phyloP scores from a whole-genome alignment of 1,284 basidiomycete genomes.

The Trichosporon sp. region DNA sequence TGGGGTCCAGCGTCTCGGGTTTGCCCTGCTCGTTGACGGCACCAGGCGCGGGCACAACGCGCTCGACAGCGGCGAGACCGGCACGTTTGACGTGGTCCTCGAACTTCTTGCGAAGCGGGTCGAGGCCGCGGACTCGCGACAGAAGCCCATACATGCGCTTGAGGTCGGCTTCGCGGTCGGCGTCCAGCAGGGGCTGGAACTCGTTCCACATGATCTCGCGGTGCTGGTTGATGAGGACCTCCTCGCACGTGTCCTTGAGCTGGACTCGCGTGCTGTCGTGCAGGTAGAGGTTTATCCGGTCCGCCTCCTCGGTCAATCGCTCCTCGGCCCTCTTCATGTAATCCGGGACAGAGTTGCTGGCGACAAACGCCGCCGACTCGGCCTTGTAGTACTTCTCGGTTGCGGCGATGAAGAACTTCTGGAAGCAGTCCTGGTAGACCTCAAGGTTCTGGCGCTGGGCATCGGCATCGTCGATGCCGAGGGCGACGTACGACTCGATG shows the following conservation, averaged over 20 bases:
- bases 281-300: slow-evolving; percentile 89
- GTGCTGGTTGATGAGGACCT: slow-evolving; percentile 85
- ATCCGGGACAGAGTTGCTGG: slow-evolving; percentile 85
- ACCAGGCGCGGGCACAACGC: slow-evolving; percentile 56
- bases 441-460: slow-evolving; percentile 58
- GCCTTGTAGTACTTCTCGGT: slow-evolving; percentile 88
- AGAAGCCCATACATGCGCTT: slow-evolving; percentile 92
- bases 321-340: slow-evolving; percentile 96
- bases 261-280: slow-evolving; percentile 73
- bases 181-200: slow-evolving; percentile 88
- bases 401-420: slow-evolving; percentile 77
- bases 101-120: slow-evolving; percentile 86
- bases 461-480: slow-evolving; percentile 87
- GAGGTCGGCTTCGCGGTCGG: slow-evolving; percentile 87
- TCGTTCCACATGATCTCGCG: slow-evolving; percentile 85
- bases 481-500: slow-evolving; percentile 91
- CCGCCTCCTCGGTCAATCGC: slow-evolving; percentile 87
- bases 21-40: slow-evolving; percentile 57
- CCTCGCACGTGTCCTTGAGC: slow-evolving; percentile 85
- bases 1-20: slow-evolving; percentile 66
- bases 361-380: slow-evolving; percentile 85
- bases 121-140: slow-evolving; percentile 84
- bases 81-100: slow-evolving; percentile 90
- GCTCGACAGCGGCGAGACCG: slow-evolving; percentile 76
- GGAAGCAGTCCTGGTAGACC: slow-evolving; percentile 89